Percentiles rank a stretch among this genome's conserved stretches.
Conservation (phyloP, 2,329 filamentous ascomycete species). For the Botrytis byssoidea region DNA sequence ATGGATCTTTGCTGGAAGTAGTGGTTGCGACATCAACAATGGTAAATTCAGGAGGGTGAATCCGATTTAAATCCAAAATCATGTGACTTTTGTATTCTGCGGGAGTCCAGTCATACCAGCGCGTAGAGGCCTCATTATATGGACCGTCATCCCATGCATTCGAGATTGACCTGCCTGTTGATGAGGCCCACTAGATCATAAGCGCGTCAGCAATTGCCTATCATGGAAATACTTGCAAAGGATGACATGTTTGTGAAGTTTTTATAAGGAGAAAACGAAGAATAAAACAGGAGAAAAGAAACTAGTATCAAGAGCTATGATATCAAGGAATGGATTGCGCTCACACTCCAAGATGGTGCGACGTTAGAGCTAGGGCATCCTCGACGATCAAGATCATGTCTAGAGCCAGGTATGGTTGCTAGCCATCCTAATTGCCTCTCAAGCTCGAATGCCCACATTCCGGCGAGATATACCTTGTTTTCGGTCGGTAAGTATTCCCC, state of each 20-base stretch:
- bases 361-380: not conserved
- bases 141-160: not conserved
- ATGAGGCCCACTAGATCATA: not conserved
- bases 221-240: not conserved
- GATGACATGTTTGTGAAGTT: not conserved
- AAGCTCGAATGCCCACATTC: conserved; percentile 8
- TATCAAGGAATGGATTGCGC: not conserved
- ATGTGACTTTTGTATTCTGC: not conserved
- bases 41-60: not conserved
- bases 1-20: not conserved
- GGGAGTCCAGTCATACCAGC: not conserved
- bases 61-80: not conserved
- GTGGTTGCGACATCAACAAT: not conserved
- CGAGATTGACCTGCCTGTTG: not conserved
- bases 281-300: not conserved
- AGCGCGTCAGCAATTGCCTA: not conserved
- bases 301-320: not conserved
- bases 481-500: not conserved
- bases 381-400: not conserved
- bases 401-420: not conserved
- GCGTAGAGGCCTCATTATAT: not conserved
- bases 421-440: not conserved
- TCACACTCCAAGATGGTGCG: conserved; percentile 12
- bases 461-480: not conserved
- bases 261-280: not conserved